Evolutionary conservation across 441 rosid genomes (phyloP).

Genomic region (Syzygium syzygioides): DNA sequence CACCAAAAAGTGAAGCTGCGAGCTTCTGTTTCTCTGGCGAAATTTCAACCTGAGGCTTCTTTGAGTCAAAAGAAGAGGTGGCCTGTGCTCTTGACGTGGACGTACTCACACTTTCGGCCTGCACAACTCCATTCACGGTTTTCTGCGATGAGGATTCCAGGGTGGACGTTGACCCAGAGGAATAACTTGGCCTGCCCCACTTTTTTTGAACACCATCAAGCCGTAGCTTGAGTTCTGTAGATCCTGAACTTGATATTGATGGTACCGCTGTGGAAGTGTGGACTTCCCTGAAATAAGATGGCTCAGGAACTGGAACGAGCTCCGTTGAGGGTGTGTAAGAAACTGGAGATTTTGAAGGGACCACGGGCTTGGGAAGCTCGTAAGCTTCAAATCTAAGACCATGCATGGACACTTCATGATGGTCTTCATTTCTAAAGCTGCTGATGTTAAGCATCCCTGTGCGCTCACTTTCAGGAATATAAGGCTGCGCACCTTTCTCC

Average conservation of each 20-base stretch:
- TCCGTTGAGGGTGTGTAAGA: constrained; percentile 43
- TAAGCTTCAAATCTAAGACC: constrained; percentile 94
- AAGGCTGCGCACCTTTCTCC: constrained; percentile 79
- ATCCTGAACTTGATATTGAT: constrained; percentile 47
- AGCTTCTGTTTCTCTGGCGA: constrained; percentile 92
- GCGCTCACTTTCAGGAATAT: constrained; percentile 78
- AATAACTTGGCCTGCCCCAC: constrained; percentile 79
- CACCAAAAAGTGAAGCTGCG: constrained; percentile 93
- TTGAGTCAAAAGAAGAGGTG: constrained; percentile 41
- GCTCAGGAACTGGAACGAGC: constrained; percentile 76
- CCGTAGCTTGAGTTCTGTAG: constrained; percentile 66
- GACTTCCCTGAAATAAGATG: constrained; percentile 53
- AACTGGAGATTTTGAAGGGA: constrained; percentile 40
- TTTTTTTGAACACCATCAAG: constrained; percentile 98
- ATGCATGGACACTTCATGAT: constrained; percentile 55
- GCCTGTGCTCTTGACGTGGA: constrained; percentile 45
- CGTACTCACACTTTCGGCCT: constrained; percentile 32
- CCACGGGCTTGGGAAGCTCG: constrained; percentile 69
- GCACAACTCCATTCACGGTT: constrained; percentile 39
- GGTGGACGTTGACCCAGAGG: constrained; percentile 41
- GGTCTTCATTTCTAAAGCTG: constrained; percentile 52
- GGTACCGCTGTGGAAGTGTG: constrained; percentile 35
- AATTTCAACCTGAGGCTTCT: constrained; percentile 56
- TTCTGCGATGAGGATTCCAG: constrained; percentile 40
- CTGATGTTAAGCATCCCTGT: constrained; percentile 37